Evolutionary conservation across 495 filamentous ascomycete species (phyloP), one percentile per base, ranked within the genome.

Genomic region (Talaromyces ruber): DNA sequence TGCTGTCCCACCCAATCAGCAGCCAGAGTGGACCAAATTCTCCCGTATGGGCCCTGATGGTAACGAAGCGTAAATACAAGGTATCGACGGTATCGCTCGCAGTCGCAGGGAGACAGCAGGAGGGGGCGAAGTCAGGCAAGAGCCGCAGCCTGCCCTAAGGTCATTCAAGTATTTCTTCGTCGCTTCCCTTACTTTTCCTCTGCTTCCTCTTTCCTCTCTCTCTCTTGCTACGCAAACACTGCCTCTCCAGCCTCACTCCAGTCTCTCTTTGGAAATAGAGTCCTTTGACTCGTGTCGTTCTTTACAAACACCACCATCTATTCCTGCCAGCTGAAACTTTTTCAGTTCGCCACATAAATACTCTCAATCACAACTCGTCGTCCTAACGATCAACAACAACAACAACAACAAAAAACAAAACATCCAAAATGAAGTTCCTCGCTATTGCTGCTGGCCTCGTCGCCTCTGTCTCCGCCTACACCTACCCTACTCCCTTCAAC

Each of bases 351-450:
- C 3, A 28, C 12, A 7, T n/a, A 28, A 54, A 14, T 18, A 11
- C 18, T 52, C 24, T n/a, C n/a, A n/a, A n/a, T n/a, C n/a, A n/a
- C 22, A 28, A 14, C 64, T 63, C 39, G 64, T 56, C 61, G 54
- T 58, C 60, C n/a, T 63, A 54, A 63, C 37, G 56, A 59, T 59
- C 63, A 45, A 55, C 60, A 64, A 63, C 60, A 66, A 39, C 11
- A 53, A 62, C 39, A 66, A 63, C 37, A 55, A 66, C 30, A 37
- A 58, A 6, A 26, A 34, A 32, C 14, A 16, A 21, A n/a, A n/a
- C n/a, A n/a, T n/a, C n/a, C 59, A 83, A 68, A 67, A 86, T 86
- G 83, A 80, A 75, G 69, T 78, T 83, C 72, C 74, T 80, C 63
- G 64, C 70, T 53, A 63, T 76, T 55, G 67, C 78, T 56, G 74